Base-by-base conservation (phyloP, 2,329 filamentous ascomycete species). In the Fonsecaea multimorphosa region DNA sequence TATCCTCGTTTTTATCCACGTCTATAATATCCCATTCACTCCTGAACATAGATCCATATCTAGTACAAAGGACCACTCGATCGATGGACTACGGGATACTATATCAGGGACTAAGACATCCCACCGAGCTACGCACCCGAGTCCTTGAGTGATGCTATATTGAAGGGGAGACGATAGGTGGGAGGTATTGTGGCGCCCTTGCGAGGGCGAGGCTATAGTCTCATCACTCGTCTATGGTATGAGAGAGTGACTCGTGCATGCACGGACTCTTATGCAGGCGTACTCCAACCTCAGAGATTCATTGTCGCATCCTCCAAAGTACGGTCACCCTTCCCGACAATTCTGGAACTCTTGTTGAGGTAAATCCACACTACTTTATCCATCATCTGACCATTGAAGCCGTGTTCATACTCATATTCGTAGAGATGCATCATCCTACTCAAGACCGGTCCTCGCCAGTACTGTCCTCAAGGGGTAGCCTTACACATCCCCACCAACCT, bases 401-500 rank as follows among this genome's bases (percentile, higher is more conserved):
- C 44, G 44, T 49, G 44, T 49, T 49, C 44, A 49, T 49, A 14
- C 44, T 49, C 44, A 24, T 44, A 6, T 49, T 49, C 44, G 9
- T 49, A 58, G n/a, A 1, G 19, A 34, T 22, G n/a, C 36, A 31
- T 58, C 56, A 22, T 59, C 57, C 27, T 22, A n/a, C n/a, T n/a
- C n/a, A n/a, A n/a, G n/a, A 31, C 8, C 29, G 29, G 3, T 12
- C 2, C 31, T 14, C 12, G n/a, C 24, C 12, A 31, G 51, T 31
- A 22, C 24, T 44, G 44, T 24, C 36, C 22, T 31, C 76, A 73
- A 89, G 89, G 86, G 8, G 90, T 92, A 36, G 87, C 89, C 78
- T 89, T 89, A 81, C 90, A 92, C 90, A 93, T 92, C 77, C 87
- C 89, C 73, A 92, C 87, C 74, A 93, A 81, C 70, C 90, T 85